phyloP scores from a whole-genome alignment of 345 rosid genomes.

The Hibiscus syriacus region DNA sequence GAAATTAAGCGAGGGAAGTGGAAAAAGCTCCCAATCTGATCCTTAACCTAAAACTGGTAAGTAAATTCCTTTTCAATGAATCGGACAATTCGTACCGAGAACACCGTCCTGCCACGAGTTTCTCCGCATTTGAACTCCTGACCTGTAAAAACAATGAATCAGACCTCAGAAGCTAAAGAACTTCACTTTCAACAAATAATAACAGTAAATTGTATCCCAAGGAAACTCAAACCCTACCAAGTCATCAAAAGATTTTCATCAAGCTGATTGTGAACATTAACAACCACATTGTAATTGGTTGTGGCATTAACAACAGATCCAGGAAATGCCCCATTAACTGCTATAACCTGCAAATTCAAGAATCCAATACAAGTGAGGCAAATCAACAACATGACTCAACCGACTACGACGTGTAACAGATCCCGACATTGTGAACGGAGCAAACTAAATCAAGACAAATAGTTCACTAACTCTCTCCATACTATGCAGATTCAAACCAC shows the following conservation, averaged over 20 bases:
- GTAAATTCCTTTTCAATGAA: constrained; percentile 61
- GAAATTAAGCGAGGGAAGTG: constrained; percentile 75
- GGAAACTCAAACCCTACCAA: constrained; percentile 38
- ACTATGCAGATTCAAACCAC: too few relatives aligned
- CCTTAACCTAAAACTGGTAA: constrained; percentile 81
- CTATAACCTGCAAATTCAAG: constrained; percentile 63
- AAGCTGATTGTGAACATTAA: constrained; percentile 55
- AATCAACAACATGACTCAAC: not conserved
- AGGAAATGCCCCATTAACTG: constrained; percentile 66
- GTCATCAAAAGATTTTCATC: constrained; percentile 75
- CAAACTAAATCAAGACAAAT: too few relatives aligned
- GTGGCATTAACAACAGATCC: constrained; percentile 68
- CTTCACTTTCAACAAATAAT: too few relatives aligned
- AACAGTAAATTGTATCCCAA: too few relatives aligned
- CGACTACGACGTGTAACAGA: too few relatives aligned
- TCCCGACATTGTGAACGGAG: too few relatives aligned
- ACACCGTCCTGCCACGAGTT: constrained; percentile 93
- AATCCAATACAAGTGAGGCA: not conserved
- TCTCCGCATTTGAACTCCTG: constrained; percentile 77
- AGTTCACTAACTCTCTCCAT: too few relatives aligned
- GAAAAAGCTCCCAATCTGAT: constrained; percentile 91
- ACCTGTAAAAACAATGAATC: constrained; percentile 34
- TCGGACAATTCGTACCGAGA: constrained; percentile 80
- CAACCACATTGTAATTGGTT: constrained; percentile 67
- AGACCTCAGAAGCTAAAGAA: too few relatives aligned